These are phyloP conservation scores for Lecanosticta acicola DNA, from an alignment of 2,329 filamentous ascomycete genomes.

Conservation along the genomic window DNA sequence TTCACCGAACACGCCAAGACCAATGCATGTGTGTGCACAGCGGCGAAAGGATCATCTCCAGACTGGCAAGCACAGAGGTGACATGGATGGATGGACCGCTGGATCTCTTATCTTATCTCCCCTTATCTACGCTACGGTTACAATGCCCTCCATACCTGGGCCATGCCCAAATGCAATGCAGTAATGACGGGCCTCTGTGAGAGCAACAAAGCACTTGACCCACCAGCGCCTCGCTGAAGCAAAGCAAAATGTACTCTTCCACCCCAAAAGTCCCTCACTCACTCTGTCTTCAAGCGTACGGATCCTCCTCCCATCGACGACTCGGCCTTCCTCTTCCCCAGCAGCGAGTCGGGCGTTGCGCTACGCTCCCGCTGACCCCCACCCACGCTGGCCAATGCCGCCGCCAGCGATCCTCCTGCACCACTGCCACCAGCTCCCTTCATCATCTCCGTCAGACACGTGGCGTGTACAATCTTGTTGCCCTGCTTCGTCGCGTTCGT, in stretches of 20 bases:
- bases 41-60: too few species aligned
- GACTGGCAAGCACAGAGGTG: too few species aligned
- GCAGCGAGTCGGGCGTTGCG: conserved; percentile 30
- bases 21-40: too few species aligned
- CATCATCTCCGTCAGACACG: conserved; percentile 77
- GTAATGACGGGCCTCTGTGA: too few species aligned
- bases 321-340: conserved; percentile 34
- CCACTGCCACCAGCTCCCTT: conserved; percentile 35
- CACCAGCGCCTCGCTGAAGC: conserved; percentile 3
- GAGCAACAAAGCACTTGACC: too few species aligned
- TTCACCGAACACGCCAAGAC: too few species aligned
- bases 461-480: conserved; percentile 79
- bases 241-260: neutral
- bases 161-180: too few species aligned
- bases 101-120: too few species aligned
- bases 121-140: too few species aligned
- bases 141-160: too few species aligned
- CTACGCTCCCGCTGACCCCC: conserved; percentile 28
- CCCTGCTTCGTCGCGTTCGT: conserved; percentile 77
- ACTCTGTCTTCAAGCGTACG: conserved; percentile 21
- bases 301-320: conserved; percentile 20
- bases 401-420: conserved; percentile 20
- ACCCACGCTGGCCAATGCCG: conserved; percentile 19
- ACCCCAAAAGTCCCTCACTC: neutral
- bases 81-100: too few species aligned